Conservation (phyloP, 73 alveolate genomes). For the Tetrahymena thermophila region DNA sequence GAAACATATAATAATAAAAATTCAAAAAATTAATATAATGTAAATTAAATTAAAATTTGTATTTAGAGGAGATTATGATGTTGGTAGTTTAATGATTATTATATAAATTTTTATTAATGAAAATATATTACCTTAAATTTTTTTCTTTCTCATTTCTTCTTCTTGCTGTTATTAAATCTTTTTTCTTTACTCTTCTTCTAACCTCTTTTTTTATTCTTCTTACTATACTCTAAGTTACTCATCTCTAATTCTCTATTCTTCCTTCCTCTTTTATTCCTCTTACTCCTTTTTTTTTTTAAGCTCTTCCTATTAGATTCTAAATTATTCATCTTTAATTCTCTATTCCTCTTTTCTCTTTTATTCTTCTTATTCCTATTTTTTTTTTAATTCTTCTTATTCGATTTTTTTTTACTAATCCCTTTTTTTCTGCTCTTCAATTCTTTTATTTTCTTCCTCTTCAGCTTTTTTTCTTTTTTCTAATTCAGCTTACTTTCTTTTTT, state of each 20-base stretch:
- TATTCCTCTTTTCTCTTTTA: slow-evolving; percentile 5
- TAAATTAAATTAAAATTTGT: too few species aligned
- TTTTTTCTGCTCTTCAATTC: slow-evolving; percentile 17
- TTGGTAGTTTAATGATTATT: too few species aligned
- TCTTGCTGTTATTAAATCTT: not conserved
- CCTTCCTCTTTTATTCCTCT: not conserved
- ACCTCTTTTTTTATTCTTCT: not conserved
- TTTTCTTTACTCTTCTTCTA: not conserved
- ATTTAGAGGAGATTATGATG: too few species aligned
- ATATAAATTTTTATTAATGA: too few species aligned
- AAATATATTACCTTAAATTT: not conserved
- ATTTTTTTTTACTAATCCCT: not conserved
- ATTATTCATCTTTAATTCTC: not conserved
- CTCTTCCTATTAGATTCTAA: not conserved
- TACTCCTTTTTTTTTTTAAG: not conserved
- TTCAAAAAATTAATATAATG: too few species aligned
- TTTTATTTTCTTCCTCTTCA: slow-evolving; percentile 15
- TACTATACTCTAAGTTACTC: not conserved
- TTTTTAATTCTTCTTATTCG: not conserved
- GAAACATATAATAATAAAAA: too few species aligned
- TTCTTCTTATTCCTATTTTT: slow-evolving; percentile 9
- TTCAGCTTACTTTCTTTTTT: slow-evolving; percentile 15
- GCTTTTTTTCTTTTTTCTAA: slow-evolving; percentile 12
- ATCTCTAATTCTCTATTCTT: slow-evolving; percentile 15
- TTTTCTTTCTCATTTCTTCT: not conserved